A percentile compares a stretch with the other conserved stretches of the same genome.
Conservation (phyloP, 169 alveolate species). For the Eimeria acervulina region DNA sequence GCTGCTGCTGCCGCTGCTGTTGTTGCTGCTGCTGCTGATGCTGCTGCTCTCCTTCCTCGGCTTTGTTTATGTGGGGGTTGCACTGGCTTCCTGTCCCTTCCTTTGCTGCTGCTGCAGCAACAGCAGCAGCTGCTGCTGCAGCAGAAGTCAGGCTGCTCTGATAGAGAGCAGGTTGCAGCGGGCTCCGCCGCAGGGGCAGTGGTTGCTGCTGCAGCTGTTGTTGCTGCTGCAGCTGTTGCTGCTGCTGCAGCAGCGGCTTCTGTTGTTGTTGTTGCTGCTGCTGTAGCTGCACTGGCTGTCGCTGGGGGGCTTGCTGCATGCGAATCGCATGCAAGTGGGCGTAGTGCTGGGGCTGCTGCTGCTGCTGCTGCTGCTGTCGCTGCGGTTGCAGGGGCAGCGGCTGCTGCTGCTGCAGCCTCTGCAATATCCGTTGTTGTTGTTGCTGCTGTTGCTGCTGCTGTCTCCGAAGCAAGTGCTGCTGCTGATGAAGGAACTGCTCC, state of each 20-base stretch:
- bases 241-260: background rate
- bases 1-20: slow-evolving; percentile 7
- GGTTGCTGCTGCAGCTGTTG: background rate
- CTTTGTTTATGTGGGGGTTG: background rate
- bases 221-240: background rate
- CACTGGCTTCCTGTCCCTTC: background rate
- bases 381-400: background rate
- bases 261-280: slow-evolving; percentile 12
- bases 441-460: slow-evolving; percentile 55
- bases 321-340: background rate
- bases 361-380: background rate
- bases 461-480: background rate
- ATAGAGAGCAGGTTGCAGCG: background rate
- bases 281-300: background rate
- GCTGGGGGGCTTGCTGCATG: background rate
- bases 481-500: background rate
- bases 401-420: slow-evolving; percentile 6
- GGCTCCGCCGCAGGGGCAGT: background rate
- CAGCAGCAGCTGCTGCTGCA: slow-evolving; percentile 54
- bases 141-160: background rate
- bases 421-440: background rate
- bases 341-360: too few species aligned
- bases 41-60: background rate
- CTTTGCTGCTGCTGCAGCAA: slow-evolving; percentile 51
- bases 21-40: background rate